Base-by-base conservation (phyloP, 169 alveolate species). In the Theileria orientalis region DNA sequence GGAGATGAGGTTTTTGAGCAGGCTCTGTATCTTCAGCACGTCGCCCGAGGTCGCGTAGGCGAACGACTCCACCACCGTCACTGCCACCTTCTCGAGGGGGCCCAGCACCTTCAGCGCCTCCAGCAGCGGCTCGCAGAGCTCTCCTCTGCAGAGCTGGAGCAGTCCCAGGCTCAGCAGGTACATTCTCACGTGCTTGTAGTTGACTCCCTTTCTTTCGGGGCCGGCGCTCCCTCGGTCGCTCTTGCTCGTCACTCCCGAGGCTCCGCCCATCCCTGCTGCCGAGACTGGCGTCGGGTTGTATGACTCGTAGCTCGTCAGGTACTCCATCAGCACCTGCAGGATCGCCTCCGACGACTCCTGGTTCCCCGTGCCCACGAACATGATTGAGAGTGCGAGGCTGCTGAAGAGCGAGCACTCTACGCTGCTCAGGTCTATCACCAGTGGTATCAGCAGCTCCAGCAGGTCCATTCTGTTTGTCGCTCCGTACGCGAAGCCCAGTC, bases 1-100 rank as follows among this genome's bases (percentile, higher is more conserved):
- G 30, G 54, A 59, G 16, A 66, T 21, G 42, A 59, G 42, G 21
- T 90, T 82, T 67, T 96, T 97, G 44, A 96, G 93, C 94, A 96
- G 83, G 68, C 95, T 94, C 69, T 97, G 98, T 19, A 96, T 97
- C 82, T 96, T 94, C 30, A 97, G 85, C 0, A 98, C 99, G 70
- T 98, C 98, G 16, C 99, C 99, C 52, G 99, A 93, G 41, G 99
- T 99, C 16, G 99, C 99, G 90, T 90, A 96, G 33, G 99, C 99
- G 76, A 96, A 95, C 13, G 97, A 95, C 62, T 94, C 96, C n/a
- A 95, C 92, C 67, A 93, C 80, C 13, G 93, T 76, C n/a, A 75
- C 85, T 41, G 95, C 90, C 72, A 90, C 46, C 46, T 72, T 61
- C 25, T 49, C 60, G 8, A 27, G 91, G 67, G 80, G 79, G 2